Evolutionary conservation across 345 rosid genomes (phyloP).

Genomic region (thale cress (Arabidopsis thaliana)): TAIR10.1 NC_003075.7:6295001-6295500

Average conservation of each 20-base stretch:
- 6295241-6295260: slow-evolving; percentile 22
- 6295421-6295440: not conserved
- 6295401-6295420: not conserved
- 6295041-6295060: slow-evolving; percentile 75
- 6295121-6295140: slow-evolving; percentile 41
- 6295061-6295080: slow-evolving; percentile 46
- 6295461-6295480: slow-evolving; percentile 10
- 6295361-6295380: not conserved
- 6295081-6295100: slow-evolving; percentile 33
- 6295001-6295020: slow-evolving; percentile 58
- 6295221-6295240: slow-evolving; percentile 50
- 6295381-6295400: not conserved
- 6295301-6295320: not conserved
- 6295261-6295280: not conserved
- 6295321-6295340: not conserved
- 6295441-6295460: slow-evolving; percentile 17
- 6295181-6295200: slow-evolving; percentile 48
- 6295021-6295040: slow-evolving; percentile 71
- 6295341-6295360: not conserved
- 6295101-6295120: slow-evolving; percentile 2
- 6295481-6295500: slow-evolving; percentile 20
- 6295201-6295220: slow-evolving; percentile 47
- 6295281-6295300: not conserved
- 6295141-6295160: slow-evolving; percentile 55
- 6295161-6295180: slow-evolving; percentile 53